A percentile compares a stretch with the other conserved stretches of the same genome.
Conservation (phyloP, 148 eudicot genomes). For the Chenopodium berlandieri region DNA sequence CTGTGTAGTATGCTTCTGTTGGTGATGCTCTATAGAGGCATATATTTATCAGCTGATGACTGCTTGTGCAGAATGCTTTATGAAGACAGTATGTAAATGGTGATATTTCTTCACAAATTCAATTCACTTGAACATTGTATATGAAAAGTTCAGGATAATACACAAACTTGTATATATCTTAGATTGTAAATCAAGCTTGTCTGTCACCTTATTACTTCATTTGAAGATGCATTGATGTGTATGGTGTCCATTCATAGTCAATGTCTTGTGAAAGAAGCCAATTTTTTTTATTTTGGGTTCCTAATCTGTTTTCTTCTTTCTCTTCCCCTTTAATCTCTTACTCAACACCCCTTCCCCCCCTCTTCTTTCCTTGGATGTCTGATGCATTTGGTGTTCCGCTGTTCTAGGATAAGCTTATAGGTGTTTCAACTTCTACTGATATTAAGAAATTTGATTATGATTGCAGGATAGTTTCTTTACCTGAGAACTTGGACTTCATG, state of each 20-base stretch:
- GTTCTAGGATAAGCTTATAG: not conserved
- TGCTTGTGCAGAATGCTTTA: too few relatives aligned
- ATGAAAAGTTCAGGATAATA: not conserved
- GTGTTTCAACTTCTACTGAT: constrained; percentile 7
- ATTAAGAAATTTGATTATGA: constrained; percentile 16
- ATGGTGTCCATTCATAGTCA: not conserved
- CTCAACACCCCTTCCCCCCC: too few relatives aligned
- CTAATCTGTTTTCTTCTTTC: too few relatives aligned
- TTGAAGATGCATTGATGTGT: too few relatives aligned
- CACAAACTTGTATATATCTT: not conserved
- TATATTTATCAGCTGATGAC: too few relatives aligned
- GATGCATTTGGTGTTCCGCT: not conserved
- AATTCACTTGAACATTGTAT: too few relatives aligned
- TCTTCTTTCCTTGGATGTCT: not conserved
- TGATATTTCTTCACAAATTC: too few relatives aligned
- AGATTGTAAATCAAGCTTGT: not conserved
- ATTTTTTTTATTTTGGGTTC: not conserved
- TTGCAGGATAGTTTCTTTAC: constrained; percentile 78
- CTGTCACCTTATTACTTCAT: not conserved
- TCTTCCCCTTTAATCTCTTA: too few relatives aligned
- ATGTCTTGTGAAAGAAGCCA: not conserved
- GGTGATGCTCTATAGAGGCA: too few relatives aligned
- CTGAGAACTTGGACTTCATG: constrained; percentile 84
- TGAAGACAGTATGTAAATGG: too few relatives aligned
- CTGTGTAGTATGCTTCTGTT: too few relatives aligned